Percentiles rank a stretch among this genome's conserved stretches.
phyloP scores from a whole-genome alignment of 2,329 filamentous ascomycete species.

The Phialophora expanda region DNA sequence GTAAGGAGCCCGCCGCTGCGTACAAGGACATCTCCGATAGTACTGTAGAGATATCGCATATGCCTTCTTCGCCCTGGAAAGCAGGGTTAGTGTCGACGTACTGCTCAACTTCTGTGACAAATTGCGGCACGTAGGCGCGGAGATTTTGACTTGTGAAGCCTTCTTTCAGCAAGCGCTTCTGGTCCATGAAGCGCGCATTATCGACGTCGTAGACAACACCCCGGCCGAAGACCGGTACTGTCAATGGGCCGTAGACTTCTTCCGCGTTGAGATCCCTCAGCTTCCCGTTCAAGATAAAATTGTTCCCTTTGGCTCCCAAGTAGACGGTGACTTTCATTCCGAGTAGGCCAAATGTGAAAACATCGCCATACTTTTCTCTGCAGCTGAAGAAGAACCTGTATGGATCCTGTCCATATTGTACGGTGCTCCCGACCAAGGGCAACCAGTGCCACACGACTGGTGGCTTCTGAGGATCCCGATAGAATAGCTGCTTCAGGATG shows the following conservation, averaged over 20 bases:
- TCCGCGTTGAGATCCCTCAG: constrained; percentile 87
- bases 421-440: constrained; percentile 81
- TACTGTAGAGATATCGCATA: constrained; percentile 72
- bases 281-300: constrained; percentile 91
- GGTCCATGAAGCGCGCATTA: constrained; percentile 91
- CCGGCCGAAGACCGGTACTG: constrained; percentile 74
- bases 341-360: constrained; percentile 86
- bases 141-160: constrained; percentile 67
- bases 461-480: constrained; percentile 42
- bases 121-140: constrained; percentile 76
- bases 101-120: constrained; percentile 73
- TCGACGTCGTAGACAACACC: constrained; percentile 91
- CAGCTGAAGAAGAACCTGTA: constrained; percentile 68
- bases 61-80: constrained; percentile 72
- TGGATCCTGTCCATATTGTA: constrained; percentile 89
- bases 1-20: constrained; percentile 82
- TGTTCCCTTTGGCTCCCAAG: constrained; percentile 80
- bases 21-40: constrained; percentile 90
- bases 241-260: constrained; percentile 83
- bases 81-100: constrained; percentile 71
- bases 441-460: constrained; percentile 69
- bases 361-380: constrained; percentile 82
- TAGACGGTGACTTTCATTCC: constrained; percentile 89
- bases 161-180: constrained; percentile 80
- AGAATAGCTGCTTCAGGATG: constrained; percentile 36